A percentile compares a stretch with the other conserved stretches of the same genome.
Conservation (phyloP, 352 stramenopile species). For the Pythium biforme region DNA sequence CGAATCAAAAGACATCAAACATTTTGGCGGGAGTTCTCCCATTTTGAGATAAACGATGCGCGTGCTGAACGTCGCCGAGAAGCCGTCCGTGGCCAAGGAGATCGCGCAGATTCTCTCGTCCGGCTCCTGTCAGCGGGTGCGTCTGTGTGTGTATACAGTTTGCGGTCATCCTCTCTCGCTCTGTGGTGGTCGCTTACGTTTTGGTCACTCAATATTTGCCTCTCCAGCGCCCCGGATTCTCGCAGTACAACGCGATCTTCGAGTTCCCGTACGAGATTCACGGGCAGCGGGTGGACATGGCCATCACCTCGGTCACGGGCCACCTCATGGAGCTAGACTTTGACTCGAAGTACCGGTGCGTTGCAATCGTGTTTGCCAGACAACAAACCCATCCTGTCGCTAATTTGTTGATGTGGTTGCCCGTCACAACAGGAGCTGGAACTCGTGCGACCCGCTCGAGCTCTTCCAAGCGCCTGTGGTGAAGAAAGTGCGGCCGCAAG, state of each 20-base stretch:
- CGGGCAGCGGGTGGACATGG: conserved; percentile 86
- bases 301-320: conserved; percentile 96
- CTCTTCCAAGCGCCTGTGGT: conserved; percentile 92
- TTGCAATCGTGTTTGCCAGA: neutral
- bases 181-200: neutral
- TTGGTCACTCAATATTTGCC: neutral
- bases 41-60: conserved; percentile 42
- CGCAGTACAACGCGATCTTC: conserved; percentile 91
- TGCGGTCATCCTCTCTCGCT: conserved; percentile 3
- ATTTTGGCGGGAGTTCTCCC: conserved; percentile 24
- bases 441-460: conserved; percentile 90
- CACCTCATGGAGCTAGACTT: conserved; percentile 99
- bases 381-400: too few species aligned
- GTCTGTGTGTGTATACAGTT: conserved; percentile 9
- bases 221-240: conserved; percentile 58
- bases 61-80: conserved; percentile 99
- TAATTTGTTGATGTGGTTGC: neutral
- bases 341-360: conserved; percentile 56
- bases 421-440: conserved; percentile 92
- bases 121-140: conserved; percentile 54
- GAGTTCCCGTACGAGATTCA: conserved; percentile 90
- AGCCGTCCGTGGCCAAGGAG: conserved; percentile 98
- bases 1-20: conserved; percentile 17
- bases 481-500: conserved; percentile 80
- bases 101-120: conserved; percentile 93